A percentile compares a stretch with the other conserved stretches of the same genome.
Conservation (phyloP, 805 yeast species). For the Kuraishia hungarica region DNA sequence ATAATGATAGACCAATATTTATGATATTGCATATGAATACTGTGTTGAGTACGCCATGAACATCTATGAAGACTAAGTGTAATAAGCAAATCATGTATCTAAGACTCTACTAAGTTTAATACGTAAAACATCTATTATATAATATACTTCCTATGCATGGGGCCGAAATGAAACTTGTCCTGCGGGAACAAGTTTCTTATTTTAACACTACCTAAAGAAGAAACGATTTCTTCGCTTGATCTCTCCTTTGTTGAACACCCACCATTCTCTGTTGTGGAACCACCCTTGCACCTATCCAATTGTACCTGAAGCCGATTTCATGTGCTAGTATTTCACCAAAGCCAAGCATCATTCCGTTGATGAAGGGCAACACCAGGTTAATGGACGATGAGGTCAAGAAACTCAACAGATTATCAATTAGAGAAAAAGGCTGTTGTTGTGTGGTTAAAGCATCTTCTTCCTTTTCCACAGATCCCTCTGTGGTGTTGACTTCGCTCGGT, state of each 20-base stretch:
- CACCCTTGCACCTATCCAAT: constrained; percentile 68
- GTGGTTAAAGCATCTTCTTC: constrained; percentile 2
- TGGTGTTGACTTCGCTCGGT: constrained; percentile 7
- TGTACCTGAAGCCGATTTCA: constrained; percentile 74
- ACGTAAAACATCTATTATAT: not conserved
- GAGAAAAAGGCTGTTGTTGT: not conserved
- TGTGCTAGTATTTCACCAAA: constrained; percentile 94
- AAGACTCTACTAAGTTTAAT: too few species aligned
- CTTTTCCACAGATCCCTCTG: constrained; percentile 10
- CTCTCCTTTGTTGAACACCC: not conserved
- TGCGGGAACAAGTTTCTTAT: too few species aligned
- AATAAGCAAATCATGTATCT: too few species aligned
- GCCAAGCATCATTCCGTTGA: constrained; percentile 93
- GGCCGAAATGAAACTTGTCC: too few species aligned
- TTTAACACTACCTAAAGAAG: not conserved
- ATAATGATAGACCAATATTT: too few species aligned
- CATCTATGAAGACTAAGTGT: too few species aligned
- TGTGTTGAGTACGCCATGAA: too few species aligned
- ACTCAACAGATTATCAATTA: constrained; percentile 17
- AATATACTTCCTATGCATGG: too few species aligned
- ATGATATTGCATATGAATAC: too few species aligned
- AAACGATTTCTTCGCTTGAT: not conserved
- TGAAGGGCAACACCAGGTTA: constrained; percentile 75
- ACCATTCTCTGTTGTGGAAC: constrained; percentile 7
- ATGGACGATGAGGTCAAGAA: constrained; percentile 48